Evolutionary conservation across 2,329 filamentous ascomycete genomes (phyloP).

Genomic region (Colletotrichum theobromicola): DNA sequence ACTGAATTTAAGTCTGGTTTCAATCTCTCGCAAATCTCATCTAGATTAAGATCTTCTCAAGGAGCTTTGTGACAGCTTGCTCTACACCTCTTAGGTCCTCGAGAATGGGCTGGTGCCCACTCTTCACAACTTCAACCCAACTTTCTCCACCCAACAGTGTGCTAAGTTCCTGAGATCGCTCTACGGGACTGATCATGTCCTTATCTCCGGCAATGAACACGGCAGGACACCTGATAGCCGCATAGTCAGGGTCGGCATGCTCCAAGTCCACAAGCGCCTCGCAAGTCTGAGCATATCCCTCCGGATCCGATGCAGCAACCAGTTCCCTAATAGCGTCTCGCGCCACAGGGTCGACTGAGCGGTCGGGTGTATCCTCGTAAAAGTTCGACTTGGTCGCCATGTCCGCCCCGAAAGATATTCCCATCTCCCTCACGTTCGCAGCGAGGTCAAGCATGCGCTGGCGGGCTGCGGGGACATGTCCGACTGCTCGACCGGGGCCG

Average conservation of each 20-base stretch:
- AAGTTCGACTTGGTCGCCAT: background rate
- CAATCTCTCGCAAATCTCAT: background rate
- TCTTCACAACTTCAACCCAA: background rate
- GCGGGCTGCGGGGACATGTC: background rate
- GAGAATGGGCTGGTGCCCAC: background rate
- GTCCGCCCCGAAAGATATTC: background rate
- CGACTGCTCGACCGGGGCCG: background rate
- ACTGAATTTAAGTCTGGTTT: background rate
- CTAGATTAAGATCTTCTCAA: background rate
- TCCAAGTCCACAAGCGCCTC: background rate
- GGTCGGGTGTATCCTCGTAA: background rate
- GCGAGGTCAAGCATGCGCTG: background rate
- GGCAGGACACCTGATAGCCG: background rate
- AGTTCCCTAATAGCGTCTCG: background rate
- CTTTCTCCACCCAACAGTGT: background rate
- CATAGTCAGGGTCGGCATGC: background rate
- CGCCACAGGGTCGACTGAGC: background rate
- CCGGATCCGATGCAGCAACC: background rate
- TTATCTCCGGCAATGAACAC: background rate
- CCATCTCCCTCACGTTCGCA: background rate
- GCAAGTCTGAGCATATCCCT: background rate
- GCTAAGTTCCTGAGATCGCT: background rate
- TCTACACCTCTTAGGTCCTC: background rate
- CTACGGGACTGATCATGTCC: background rate
- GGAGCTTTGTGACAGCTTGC: background rate